These are phyloP conservation scores for Picochlorum sp. DNA, from an alignment of 139 green algal species.

Conservation along the genomic window DNA sequence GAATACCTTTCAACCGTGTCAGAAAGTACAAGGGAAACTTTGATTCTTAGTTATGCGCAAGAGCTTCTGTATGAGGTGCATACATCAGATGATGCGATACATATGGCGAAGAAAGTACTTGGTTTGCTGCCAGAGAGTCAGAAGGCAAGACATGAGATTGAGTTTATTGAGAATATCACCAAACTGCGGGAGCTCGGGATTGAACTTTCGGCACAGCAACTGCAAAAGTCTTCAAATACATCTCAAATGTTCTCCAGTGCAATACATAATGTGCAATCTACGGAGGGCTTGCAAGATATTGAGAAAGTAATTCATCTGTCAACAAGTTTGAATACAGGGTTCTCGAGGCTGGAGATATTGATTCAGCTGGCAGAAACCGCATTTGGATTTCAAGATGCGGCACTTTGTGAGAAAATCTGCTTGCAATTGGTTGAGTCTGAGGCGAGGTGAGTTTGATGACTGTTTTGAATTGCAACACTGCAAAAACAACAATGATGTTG, in stretches of 20 bases:
- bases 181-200: slow-evolving; percentile 17
- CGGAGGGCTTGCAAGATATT: neutral
- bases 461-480: too few species aligned
- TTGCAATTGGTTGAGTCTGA: too few species aligned
- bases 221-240: slow-evolving; percentile 18
- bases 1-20: slow-evolving; percentile 14
- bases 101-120: slow-evolving; percentile 21
- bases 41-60: slow-evolving; percentile 19
- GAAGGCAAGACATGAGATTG: slow-evolving; percentile 9
- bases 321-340: slow-evolving; percentile 1
- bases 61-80: slow-evolving; percentile 18
- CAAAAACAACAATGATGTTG: too few species aligned
- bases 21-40: slow-evolving; percentile 10
- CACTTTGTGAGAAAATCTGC: neutral
- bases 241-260: neutral
- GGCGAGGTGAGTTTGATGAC: too few species aligned
- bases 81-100: neutral
- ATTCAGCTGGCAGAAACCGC: neutral
- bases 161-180: slow-evolving; percentile 5
- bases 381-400: neutral
- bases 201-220: slow-evolving; percentile 15
- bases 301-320: neutral
- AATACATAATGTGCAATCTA: slow-evolving; percentile 2
- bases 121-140: slow-evolving; percentile 16
- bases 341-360: slow-evolving; percentile 2